Evolutionary conservation across 2,329 filamentous ascomycete genomes (phyloP).

Genomic region (Aspergillus melleus): DNA sequence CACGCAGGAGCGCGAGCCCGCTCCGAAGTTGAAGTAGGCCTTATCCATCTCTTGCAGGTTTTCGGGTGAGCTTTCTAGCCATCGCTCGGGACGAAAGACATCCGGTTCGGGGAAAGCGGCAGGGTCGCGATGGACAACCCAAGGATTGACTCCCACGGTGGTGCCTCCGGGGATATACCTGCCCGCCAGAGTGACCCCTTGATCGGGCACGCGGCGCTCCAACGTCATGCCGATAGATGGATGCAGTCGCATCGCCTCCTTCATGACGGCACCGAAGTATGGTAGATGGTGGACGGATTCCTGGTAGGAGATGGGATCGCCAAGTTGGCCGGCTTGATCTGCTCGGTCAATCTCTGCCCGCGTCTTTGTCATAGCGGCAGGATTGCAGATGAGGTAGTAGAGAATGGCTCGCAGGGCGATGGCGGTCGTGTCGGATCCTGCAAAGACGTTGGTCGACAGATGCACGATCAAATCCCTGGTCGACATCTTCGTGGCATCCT

Average conservation of each 20-base stretch:
- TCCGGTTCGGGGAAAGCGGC: constrained; percentile 44
- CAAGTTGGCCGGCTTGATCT: constrained; percentile 19
- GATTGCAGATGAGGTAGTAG: constrained; percentile 63
- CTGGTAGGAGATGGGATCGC: constrained; percentile 21
- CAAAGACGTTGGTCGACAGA: constrained; percentile 48
- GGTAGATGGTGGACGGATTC: constrained; percentile 32
- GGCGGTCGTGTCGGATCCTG: constrained; percentile 75
- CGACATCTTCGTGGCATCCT: constrained; percentile 36
- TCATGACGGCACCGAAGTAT: constrained; percentile 37
- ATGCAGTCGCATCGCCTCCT: constrained; percentile 40
- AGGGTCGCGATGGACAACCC: constrained; percentile 44
- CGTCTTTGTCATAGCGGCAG: constrained; percentile 34
- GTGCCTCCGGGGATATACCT: constrained; percentile 39
- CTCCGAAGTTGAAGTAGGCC: constrained; percentile 31
- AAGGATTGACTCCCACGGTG: constrained; percentile 46
- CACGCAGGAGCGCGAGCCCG: constrained; percentile 31
- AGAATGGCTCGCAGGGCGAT: constrained; percentile 70
- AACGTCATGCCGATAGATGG: constrained; percentile 36
- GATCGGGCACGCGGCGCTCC: constrained; percentile 34
- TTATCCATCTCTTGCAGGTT: constrained; percentile 32
- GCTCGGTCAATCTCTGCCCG: constrained; percentile 41
- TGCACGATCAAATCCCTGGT: constrained; percentile 66
- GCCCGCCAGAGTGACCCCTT: constrained; percentile 30
- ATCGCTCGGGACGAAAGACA: constrained; percentile 47
- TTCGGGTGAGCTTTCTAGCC: constrained; percentile 37